Evolutionary conservation across 2,329 filamentous ascomycete genomes (phyloP).

Genomic region (Mycosphaerella sp.): DNA sequence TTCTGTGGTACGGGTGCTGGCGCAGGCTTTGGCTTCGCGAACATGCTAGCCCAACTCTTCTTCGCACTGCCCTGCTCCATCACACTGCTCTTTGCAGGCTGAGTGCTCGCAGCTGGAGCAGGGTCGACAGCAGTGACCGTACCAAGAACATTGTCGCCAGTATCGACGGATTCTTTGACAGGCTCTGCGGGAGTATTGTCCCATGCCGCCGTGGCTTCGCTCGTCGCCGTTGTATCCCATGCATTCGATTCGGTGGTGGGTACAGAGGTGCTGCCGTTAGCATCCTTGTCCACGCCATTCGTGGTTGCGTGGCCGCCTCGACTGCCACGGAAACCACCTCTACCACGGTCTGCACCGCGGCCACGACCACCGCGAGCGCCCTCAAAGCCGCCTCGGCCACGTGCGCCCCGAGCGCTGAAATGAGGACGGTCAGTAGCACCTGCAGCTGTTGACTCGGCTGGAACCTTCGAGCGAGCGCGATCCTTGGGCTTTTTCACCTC

Average conservation of each 20-base stretch:
- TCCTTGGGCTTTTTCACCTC: conserved; percentile 79
- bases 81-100: conserved; percentile 32
- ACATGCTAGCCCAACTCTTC: conserved; percentile 52
- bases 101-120: conserved; percentile 29
- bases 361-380: conserved; percentile 55
- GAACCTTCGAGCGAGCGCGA: conserved; percentile 63
- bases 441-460: conserved; percentile 51
- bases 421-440: conserved; percentile 46
- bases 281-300: conserved; percentile 56
- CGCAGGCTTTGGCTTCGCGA: conserved; percentile 43
- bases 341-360: conserved; percentile 50
- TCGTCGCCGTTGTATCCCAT: conserved; percentile 49
- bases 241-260: conserved; percentile 64
- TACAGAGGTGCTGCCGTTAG: conserved; percentile 47
- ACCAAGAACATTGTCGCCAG: conserved; percentile 40
- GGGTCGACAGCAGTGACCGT: conserved; percentile 29
- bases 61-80: conserved; percentile 36
- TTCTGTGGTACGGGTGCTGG: conserved; percentile 42
- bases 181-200: conserved; percentile 19
- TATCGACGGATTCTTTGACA: conserved; percentile 18
- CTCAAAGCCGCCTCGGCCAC: conserved; percentile 42
- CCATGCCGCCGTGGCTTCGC: conserved; percentile 21
- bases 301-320: conserved; percentile 55
- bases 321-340: conserved; percentile 49
- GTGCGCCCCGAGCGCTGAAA: conserved; percentile 37